These are phyloP conservation scores for Chaetoceros muelleri DNA, from an alignment of 108 stramenopile genomes.

Conservation along the genomic window DNA sequence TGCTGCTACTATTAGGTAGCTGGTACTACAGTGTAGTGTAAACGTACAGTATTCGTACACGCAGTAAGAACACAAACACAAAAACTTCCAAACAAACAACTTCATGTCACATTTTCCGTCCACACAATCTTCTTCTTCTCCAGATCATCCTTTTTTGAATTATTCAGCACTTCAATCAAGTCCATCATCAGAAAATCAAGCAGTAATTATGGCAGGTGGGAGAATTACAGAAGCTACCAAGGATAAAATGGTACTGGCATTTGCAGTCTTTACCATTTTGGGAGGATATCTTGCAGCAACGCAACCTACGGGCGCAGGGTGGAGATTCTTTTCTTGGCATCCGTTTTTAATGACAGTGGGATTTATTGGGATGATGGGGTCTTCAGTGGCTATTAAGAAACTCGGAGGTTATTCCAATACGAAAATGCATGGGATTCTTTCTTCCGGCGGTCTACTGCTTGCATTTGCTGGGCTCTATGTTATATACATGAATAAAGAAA, in stretches of 20 bases:
- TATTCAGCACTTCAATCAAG: too few species aligned
- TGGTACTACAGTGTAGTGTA: too few species aligned
- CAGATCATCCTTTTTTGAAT: too few species aligned
- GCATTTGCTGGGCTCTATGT: constrained; percentile 46
- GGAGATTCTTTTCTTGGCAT: constrained; percentile 73
- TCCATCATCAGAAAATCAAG: too few species aligned
- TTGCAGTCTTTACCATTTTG: not conserved
- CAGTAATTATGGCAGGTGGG: not conserved
- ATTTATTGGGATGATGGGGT: constrained; percentile 63
- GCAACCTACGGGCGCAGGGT: constrained; percentile 40
- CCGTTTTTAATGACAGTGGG: constrained; percentile 69
- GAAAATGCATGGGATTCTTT: constrained; percentile 64
- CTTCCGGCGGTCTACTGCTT: constrained; percentile 34
- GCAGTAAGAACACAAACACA: too few species aligned
- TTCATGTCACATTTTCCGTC: too few species aligned
- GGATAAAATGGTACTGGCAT: not conserved
- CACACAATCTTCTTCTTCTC: too few species aligned
- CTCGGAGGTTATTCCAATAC: constrained; percentile 75
- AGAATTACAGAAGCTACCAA: not conserved
- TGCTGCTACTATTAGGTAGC: too few species aligned
- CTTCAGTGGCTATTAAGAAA: constrained; percentile 60
- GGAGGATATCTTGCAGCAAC: constrained; percentile 13
- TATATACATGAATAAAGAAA: constrained; percentile 67
- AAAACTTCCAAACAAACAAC: too few species aligned
- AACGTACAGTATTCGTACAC: too few species aligned